A percentile compares a stretch with the other conserved stretches of the same genome.
phyloP scores from a whole-genome alignment of 768 basidiomycete species.

The Pleurotus cornucopiae region DNA sequence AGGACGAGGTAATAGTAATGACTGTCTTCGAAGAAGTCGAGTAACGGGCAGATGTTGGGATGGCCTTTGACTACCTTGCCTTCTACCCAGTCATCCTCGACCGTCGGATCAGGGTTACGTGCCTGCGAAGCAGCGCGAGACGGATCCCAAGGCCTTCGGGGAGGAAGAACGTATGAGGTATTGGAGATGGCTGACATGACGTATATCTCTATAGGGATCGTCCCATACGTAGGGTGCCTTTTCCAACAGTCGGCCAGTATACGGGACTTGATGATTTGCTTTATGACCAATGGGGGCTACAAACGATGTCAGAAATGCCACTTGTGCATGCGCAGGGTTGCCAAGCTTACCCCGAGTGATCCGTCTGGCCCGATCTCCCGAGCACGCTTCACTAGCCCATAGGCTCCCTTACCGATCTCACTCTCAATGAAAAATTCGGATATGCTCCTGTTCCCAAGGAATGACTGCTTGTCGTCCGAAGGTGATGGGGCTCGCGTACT shows the following conservation, averaged over 20 bases:
- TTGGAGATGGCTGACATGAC: slow-evolving; percentile 89
- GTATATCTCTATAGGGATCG: slow-evolving; percentile 97
- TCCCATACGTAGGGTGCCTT: slow-evolving; percentile 89
- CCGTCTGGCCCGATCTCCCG: slow-evolving; percentile 75
- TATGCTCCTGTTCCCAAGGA: slow-evolving; percentile 67
- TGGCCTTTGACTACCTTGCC: slow-evolving; percentile 79
- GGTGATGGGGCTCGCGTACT: slow-evolving; percentile 69
- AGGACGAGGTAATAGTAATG: slow-evolving; percentile 96
- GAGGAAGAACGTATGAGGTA: slow-evolving; percentile 73
- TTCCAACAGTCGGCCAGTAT: slow-evolving; percentile 99
- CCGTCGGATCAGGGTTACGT: slow-evolving; percentile 9
- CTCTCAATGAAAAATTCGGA: slow-evolving; percentile 81
- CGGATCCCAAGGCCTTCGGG: slow-evolving; percentile 83
- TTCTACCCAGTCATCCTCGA: slow-evolving; percentile 55
- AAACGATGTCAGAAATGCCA: not conserved
- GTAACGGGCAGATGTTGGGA: slow-evolving; percentile 90
- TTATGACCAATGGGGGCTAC: slow-evolving; percentile 89
- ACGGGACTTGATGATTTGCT: slow-evolving; percentile 97
- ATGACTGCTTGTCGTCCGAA: slow-evolving; percentile 35
- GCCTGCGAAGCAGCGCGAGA: slow-evolving; percentile 33
- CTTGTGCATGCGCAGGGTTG: slow-evolving; percentile 12
- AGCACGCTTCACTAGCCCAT: slow-evolving; percentile 90
- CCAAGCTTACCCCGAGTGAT: slow-evolving; percentile 70
- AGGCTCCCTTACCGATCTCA: slow-evolving; percentile 92
- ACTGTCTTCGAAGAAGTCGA: slow-evolving; percentile 96